phyloP scores from a whole-genome alignment of 352 stramenopile species.

The Phytophthora europaea region DNA sequence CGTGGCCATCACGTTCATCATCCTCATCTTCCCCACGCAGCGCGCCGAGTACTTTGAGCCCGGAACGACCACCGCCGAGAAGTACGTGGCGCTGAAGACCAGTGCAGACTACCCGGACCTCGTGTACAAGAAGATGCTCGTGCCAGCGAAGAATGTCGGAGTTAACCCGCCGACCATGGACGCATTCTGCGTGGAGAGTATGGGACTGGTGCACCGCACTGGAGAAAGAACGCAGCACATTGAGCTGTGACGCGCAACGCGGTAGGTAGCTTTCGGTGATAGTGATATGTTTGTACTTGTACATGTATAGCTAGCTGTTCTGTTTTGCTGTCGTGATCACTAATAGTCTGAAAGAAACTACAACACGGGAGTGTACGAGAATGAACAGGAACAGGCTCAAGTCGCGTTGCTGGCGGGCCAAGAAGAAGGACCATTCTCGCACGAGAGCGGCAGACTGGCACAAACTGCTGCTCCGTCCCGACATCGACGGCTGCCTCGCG shows the following conservation, averaged over 20 bases:
- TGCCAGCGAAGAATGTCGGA: conserved; percentile 10
- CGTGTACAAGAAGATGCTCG: conserved; percentile 45
- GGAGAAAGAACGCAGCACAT: conserved; percentile 14
- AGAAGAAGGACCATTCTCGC: background rate
- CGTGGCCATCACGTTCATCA: conserved; percentile 31
- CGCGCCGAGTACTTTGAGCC: conserved; percentile 41
- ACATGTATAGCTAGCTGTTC: background rate
- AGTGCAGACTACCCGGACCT: conserved; percentile 33
- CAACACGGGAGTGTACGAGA: background rate
- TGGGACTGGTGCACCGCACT: conserved; percentile 26
- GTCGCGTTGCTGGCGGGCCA: too few relatives aligned
- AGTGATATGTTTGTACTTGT: background rate
- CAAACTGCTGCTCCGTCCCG: conserved; percentile 25
- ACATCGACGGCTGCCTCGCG: conserved; percentile 37
- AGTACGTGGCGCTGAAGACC: conserved; percentile 39
- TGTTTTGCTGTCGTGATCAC: background rate
- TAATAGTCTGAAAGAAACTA: background rate
- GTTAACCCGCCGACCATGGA: conserved; percentile 14
- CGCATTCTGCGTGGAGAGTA: conserved; percentile 33
- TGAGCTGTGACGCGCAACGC: conserved; percentile 18
- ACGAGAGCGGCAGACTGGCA: conserved; percentile 11
- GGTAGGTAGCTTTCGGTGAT: too few relatives aligned
- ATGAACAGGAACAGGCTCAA: background rate
- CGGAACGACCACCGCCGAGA: conserved; percentile 34
- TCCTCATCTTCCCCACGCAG: conserved; percentile 40